A percentile compares a stretch with the other conserved stretches of the same genome.
phyloP scores from a whole-genome alignment of 2,329 filamentous ascomycete species.

The Fusarium subtropicale region DNA sequence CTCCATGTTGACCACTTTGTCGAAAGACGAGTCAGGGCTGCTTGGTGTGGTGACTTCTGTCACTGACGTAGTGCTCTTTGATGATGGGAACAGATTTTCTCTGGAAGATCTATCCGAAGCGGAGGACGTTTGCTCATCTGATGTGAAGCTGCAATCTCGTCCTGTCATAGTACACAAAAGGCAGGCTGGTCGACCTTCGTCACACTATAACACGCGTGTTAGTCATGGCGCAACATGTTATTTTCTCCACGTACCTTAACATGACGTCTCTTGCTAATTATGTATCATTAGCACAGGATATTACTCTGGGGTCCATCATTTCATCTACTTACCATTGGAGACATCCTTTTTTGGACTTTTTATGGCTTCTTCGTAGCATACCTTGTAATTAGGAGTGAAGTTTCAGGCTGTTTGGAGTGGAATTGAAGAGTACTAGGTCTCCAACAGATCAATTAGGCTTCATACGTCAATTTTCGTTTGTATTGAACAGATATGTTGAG shows the following conservation, averaged over 20 bases:
- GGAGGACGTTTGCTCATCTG: fast-evolving
- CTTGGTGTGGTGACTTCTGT: not conserved
- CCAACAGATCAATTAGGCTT: too few species aligned
- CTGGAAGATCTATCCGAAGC: not conserved
- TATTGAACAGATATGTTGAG: too few species aligned
- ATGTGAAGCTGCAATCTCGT: conserved; percentile 22
- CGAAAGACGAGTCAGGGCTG: not conserved
- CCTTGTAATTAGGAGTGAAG: too few species aligned
- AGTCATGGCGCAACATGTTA: not conserved
- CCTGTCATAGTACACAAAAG: conserved; percentile 23
- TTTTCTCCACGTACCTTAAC: conserved; percentile 12
- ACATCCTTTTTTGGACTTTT: conserved; percentile 37
- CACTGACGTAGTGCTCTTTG: not conserved
- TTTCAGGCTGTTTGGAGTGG: too few species aligned
- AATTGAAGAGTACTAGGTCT: too few species aligned
- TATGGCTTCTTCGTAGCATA: conserved; percentile 38
- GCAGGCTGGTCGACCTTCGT: conserved; percentile 34
- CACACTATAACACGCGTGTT: conserved; percentile 33
- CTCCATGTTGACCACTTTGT: conserved; percentile 7
- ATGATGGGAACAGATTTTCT: not conserved
- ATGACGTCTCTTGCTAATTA: conserved; percentile 27
- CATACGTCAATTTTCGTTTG: too few species aligned
- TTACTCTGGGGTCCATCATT: fast-evolving
- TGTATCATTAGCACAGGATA: not conserved
- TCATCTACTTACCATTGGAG: conserved; percentile 20